Base-by-base conservation (phyloP, 345 rosid species). In the Eucalyptus caleyi region DNA sequence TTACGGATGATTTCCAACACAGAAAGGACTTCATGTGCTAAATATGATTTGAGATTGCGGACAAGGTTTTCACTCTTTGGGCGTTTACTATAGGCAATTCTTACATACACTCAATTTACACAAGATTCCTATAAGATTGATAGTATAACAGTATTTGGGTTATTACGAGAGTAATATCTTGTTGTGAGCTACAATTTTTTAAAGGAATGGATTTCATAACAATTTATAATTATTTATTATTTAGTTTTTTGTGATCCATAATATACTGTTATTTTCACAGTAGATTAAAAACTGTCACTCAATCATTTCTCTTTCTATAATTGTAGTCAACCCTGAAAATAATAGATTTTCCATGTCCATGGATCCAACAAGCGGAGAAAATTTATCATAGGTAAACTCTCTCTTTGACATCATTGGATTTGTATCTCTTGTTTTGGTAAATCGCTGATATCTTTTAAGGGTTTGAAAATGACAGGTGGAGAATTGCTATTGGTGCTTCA, bases 291-390 rank as follows among this genome's bases (percentile, higher is more conserved):
- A 8, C 2, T 3, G 1, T 2, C 11, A 54, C 26, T 54, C 11
- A 54, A 54, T 54, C 0, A 21, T 54, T 54, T 54, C 5, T 54
- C 11, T 21, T 9, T 54, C 1, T 21, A 2, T 54, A 54, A 54
- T 27, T 60, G 4, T 60, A 11, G 67, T 27, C 8, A 27, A 60
- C 4, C 7, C 1, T 11, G 5, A 0, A 47, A 47, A 47, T 47
- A 47, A 4, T 47, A 47, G 0, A 1, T 26, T 60, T 60, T 12
- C 67, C 15, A 1, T 26, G 1, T 27, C 16, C 16, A 60, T 3
- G 67, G 67, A 27, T 60, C 67, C 67, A 6, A 6, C 0, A 0
- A 0, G 67, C 0, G 2, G 67, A 54, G 27, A 9, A 54, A 23
- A 54, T 1, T 60, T 10, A 26, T 11, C n/a, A 60, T 27, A 60